Conservation (phyloP, 2,329 filamentous ascomycete genomes). For the Colletotrichum euphorbiae region DNA sequence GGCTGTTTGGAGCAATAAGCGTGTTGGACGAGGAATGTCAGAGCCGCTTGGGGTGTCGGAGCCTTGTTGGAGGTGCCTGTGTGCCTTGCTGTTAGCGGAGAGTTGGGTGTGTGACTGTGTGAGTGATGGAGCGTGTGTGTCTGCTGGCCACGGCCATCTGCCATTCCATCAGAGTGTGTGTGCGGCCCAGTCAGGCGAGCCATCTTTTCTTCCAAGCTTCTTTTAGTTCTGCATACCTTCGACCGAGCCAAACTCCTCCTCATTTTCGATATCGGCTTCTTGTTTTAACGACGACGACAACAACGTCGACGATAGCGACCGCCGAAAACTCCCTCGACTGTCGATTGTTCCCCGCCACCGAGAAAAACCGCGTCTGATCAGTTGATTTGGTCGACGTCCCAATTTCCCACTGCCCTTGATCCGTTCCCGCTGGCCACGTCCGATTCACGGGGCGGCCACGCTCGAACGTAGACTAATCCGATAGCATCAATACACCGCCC, state of each 20-base stretch:
- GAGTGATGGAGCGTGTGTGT: no score
- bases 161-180: slow-evolving; percentile 6
- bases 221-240: slow-evolving; percentile 20
- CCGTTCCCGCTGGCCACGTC: slow-evolving; percentile 6
- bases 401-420: not conserved
- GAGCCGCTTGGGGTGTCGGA: slow-evolving; percentile 32
- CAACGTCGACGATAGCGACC: not conserved
- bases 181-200: slow-evolving; percentile 1
- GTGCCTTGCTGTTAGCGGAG: slow-evolving; percentile 3
- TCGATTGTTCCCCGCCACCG: slow-evolving; percentile 21
- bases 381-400: slow-evolving; percentile 31
- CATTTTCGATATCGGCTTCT: slow-evolving; percentile 13
- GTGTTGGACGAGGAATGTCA: slow-evolving; percentile 22
- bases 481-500: slow-evolving; percentile 22
- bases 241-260: slow-evolving; percentile 11
- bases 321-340: not conserved
- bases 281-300: slow-evolving; percentile 26
- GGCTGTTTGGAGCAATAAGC: slow-evolving; percentile 21
- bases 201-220: slow-evolving; percentile 5
- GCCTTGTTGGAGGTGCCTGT: not conserved
- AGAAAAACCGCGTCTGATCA: slow-evolving; percentile 21
- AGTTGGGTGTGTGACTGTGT: not conserved
- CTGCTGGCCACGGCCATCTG: slow-evolving; percentile 1
- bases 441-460: slow-evolving; percentile 13
- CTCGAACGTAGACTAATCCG: slow-evolving; percentile 1